Percentiles rank a stretch among this genome's conserved stretches.
Conservation (phyloP, 2,329 filamentous ascomycete genomes). For the Chaetomiaceae sp. region DNA sequence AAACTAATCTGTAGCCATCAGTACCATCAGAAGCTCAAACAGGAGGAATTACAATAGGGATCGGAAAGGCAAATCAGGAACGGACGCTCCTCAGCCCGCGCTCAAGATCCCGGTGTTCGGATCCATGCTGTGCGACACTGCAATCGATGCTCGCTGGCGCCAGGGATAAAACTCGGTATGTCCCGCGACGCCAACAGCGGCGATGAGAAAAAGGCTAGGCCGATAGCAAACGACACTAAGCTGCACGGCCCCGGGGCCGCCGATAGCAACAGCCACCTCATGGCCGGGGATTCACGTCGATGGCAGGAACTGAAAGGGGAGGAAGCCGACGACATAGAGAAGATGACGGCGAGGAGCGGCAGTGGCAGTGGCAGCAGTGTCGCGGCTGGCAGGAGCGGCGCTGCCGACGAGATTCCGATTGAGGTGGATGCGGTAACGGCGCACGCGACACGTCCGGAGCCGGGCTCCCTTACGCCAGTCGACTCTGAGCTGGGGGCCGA, state of each 20-base stretch:
- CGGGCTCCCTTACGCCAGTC: neutral
- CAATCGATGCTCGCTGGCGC: neutral
- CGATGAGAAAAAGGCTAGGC: too few relatives aligned
- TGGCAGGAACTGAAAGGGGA: slow-evolving; percentile 9
- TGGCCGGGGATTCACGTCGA: slow-evolving; percentile 1
- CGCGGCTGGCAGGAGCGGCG: neutral
- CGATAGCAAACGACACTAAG: too few relatives aligned
- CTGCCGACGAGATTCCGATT: slow-evolving; percentile 5
- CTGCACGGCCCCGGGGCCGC: too few relatives aligned
- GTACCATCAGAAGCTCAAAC: neutral
- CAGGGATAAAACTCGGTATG: neutral
- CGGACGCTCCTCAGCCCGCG: neutral
- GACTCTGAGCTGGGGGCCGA: slow-evolving; percentile 3
- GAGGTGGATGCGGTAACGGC: slow-evolving; percentile 10
- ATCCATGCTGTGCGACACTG: neutral
- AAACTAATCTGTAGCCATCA: neutral
- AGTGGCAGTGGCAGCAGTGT: neutral
- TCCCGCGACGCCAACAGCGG: neutral
- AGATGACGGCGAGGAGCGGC: neutral
- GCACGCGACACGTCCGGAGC: neutral
- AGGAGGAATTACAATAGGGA: neutral
- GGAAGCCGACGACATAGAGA: neutral
- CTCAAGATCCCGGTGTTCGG: neutral
- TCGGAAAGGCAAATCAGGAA: neutral
- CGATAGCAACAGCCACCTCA: neutral